Evolutionary conservation across 1,284 basidiomycete species (phyloP).

Genomic region (Moesziomyces parantarcticus): DNA sequence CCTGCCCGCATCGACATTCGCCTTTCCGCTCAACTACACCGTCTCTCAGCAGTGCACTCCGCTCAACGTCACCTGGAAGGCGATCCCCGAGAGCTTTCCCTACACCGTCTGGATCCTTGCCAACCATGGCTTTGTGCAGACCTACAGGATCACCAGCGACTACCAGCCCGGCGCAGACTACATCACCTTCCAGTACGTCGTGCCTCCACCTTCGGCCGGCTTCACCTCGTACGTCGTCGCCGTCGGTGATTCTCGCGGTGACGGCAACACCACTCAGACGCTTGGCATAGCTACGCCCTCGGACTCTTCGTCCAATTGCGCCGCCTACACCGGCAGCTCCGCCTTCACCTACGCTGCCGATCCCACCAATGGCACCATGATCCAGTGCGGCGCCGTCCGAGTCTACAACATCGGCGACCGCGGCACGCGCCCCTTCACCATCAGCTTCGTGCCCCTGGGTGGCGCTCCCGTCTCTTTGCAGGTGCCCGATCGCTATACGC

Average conservation of each 20-base stretch:
- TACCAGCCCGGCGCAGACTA: slow-evolving; percentile 40
- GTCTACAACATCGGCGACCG: slow-evolving; percentile 52
- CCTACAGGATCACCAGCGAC: slow-evolving; percentile 42
- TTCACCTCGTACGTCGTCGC: slow-evolving; percentile 43
- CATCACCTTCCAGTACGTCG: slow-evolving; percentile 52
- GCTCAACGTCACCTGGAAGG: slow-evolving; percentile 55
- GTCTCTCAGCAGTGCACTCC: slow-evolving; percentile 53
- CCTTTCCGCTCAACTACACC: slow-evolving; percentile 31
- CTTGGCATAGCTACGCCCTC: slow-evolving; percentile 31
- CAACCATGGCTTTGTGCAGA: slow-evolving; percentile 41
- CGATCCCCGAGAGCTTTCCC: slow-evolving; percentile 22
- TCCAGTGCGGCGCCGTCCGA: slow-evolving; percentile 44
- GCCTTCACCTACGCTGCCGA: slow-evolving; percentile 48
- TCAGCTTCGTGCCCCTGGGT: slow-evolving; percentile 46
- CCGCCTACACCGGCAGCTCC: slow-evolving; percentile 36
- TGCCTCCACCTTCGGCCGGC: slow-evolving; percentile 35
- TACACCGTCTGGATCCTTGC: slow-evolving; percentile 53
- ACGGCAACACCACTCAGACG: slow-evolving; percentile 46
- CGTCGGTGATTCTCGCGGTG: slow-evolving; percentile 42
- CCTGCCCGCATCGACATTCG: slow-evolving; percentile 7
- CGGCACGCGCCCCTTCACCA: slow-evolving; percentile 52
- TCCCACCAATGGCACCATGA: slow-evolving; percentile 31
- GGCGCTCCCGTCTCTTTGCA: slow-evolving; percentile 37
- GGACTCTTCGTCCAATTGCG: slow-evolving; percentile 20
- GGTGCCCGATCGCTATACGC: slow-evolving; percentile 34